Evolutionary conservation across 228 moss, liverwort and hornwort species (phyloP).

Genomic region (Sphagnum fallax): DNA sequence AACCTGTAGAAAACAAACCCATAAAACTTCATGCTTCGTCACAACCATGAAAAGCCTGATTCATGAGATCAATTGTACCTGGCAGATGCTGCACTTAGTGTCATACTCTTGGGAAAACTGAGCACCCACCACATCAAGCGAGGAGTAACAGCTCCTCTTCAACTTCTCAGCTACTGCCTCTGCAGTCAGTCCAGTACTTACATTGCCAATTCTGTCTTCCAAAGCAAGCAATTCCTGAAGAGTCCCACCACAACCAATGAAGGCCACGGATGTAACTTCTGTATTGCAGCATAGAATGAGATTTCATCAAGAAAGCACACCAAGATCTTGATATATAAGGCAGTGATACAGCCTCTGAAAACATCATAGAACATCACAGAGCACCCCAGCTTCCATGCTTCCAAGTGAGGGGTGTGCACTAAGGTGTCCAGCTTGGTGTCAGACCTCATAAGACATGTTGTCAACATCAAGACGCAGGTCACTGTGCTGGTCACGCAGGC

Average conservation of each 20-base stretch:
- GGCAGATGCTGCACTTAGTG: constrained; percentile 32
- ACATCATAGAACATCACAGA: too few relatives aligned
- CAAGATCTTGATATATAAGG: too few relatives aligned
- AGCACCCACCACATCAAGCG: constrained; percentile 9
- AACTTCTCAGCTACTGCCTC: constrained; percentile 20
- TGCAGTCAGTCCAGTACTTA: constrained; percentile 21
- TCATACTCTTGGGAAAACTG: constrained; percentile 25
- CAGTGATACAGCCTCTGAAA: too few relatives aligned
- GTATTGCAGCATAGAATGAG: too few relatives aligned
- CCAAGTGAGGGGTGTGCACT: too few relatives aligned
- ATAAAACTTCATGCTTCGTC: not conserved
- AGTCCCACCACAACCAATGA: too few relatives aligned
- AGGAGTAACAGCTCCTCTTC: constrained; percentile 20
- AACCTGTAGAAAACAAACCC: not conserved
- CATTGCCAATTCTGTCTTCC: constrained; percentile 29
- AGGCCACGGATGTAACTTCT: too few relatives aligned
- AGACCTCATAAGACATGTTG: constrained; percentile 42
- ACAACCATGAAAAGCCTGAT: not conserved
- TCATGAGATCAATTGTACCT: constrained; percentile 9
- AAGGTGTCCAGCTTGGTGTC: too few relatives aligned
- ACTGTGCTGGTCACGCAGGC: constrained; percentile 40
- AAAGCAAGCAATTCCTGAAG: constrained; percentile 8
- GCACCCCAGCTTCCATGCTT: too few relatives aligned
- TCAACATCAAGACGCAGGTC: constrained; percentile 41
- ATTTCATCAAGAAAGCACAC: too few relatives aligned